These are phyloP conservation scores for Creolimax fragrantissima DNA, from an alignment of 78 protist species.

Conservation along the genomic window DNA sequence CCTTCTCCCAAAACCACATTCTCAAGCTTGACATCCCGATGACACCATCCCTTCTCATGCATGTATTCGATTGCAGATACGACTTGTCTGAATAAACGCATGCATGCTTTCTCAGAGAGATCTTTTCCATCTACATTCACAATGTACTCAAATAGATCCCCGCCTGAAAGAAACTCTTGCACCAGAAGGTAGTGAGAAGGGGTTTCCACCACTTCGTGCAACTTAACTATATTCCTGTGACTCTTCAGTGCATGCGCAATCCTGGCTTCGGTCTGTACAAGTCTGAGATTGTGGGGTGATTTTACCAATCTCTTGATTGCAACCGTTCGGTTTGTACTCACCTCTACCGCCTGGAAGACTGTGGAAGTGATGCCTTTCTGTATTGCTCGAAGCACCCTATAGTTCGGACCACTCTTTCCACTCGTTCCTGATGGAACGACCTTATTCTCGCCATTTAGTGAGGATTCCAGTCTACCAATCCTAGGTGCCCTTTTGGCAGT, in stretches of 20 bases:
- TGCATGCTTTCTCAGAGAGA: background rate
- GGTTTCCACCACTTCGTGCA: background rate
- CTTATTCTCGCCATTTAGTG: background rate
- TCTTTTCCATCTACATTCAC: background rate
- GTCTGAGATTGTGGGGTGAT: background rate
- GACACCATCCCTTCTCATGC: background rate
- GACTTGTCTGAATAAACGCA: conserved; percentile 1
- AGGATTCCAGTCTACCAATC: background rate
- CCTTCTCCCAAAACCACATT: conserved; percentile 7
- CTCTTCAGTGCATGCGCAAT: background rate
- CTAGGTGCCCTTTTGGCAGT: background rate
- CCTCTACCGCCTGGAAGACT: background rate
- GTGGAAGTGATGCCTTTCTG: background rate
- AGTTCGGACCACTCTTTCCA: background rate
- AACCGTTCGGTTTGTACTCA: background rate
- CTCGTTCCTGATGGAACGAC: background rate
- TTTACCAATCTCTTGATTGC: background rate
- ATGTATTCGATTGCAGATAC: background rate
- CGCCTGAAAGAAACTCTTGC: background rate
- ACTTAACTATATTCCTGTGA: background rate
- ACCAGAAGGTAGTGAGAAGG: background rate
- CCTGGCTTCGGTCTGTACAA: background rate
- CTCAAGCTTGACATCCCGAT: conserved; percentile 38
- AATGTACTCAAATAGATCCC: background rate
- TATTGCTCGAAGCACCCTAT: background rate